Evolutionary conservation across 2,329 filamentous ascomycete species (phyloP), one percentile per base, ranked within the genome.

Genomic region (Colletotrichum noveboracense): DNA sequence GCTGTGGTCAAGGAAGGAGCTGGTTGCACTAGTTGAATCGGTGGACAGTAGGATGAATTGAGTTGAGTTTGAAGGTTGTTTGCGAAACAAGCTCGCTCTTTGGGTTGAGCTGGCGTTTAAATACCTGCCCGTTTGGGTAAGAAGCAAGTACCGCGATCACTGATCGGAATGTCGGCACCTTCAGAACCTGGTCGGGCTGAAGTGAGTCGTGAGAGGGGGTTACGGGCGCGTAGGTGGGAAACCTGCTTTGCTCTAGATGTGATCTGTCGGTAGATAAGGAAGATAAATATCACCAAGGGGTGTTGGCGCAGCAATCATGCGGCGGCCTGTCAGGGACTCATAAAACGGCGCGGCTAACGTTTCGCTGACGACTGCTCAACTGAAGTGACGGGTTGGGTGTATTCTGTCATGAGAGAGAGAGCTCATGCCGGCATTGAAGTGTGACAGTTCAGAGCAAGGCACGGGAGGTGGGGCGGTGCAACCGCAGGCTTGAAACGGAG

Each of bases 401-500:
- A 14, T 67, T 48, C 68, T 38, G 43, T 69, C 65, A 69, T 48
- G 13, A 16, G 34, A 68, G 70, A 26, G n/a, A 30, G 21, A 43
- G 48, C 43, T 36, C 64, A 74, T 68, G 64, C 65, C 70, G 58
- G 70, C 74, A 66, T 66, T 76, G 34, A 48, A 74, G 70, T 73
- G 64, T 68, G 70, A 64, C 69, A 68, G 69, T 58, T 32, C 30
- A 61, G 55, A 75, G 43, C 58, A 69, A 69, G 73, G 36, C 56
- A 76, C 18, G 43, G 36, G 56, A 48, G 58, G 65, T 65, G 74
- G 65, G 65, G 74, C 65, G 56, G 34, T 76, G 64, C 70, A 74
- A 74, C 62, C 65, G 74, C 74, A 74, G 48, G 64, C 64, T 74
- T 76, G 74, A 76, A 76, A 76, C 74, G 43, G 48, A 75, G 70